Evolutionary conservation across 1,284 basidiomycete genomes (phyloP), one percentile per base, ranked within the genome.

Genomic region (Cryptococcus hybrid): DNA sequence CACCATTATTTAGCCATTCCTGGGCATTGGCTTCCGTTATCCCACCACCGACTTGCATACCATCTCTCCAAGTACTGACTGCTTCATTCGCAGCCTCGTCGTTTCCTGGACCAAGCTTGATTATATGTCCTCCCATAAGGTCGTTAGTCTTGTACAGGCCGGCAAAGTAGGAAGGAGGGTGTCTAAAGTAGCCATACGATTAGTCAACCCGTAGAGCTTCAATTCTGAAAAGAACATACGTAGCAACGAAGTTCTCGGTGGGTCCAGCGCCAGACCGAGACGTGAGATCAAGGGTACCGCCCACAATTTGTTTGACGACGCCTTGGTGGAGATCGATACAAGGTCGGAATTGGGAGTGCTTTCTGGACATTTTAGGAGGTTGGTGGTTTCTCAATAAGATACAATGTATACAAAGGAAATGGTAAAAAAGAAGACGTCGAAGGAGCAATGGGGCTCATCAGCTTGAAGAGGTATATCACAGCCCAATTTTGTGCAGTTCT

Each of bases 271-370:
- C 52, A 85, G 78, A 15, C 78, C 40, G 12, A 4, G 45, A 47
- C 7, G 49, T 62, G 7, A 75, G 59, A 52, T 77, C 74, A 37
- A 99, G 82, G 1, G 92, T 95, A 2, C 93, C 92, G 35, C 96
- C 96, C 8, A 99, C 92, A 59, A 99, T 99, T 80, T 99, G 96
- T 78, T 99, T 99, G 56, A 99, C 96, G 68, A 90, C 82, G 8
- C 93, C 93, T 61, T 87, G 84, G 79, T 99, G 96, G 34, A 99
- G 84, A 78, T 99, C 96, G 69, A 99, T 98, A 77, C 96, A 99
- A 9, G 96, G 96, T 55, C 89, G 84, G 80, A 99, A 99, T 51
- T 84, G 74, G 7, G 76, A 78, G 43, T 65, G 68, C 47, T 68
- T 48, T 45, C 70, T 13, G 37, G 30, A 15, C 36, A 39, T 47